phyloP scores from a whole-genome alignment of 768 basidiomycete species.

The Postia placenta region DNA sequence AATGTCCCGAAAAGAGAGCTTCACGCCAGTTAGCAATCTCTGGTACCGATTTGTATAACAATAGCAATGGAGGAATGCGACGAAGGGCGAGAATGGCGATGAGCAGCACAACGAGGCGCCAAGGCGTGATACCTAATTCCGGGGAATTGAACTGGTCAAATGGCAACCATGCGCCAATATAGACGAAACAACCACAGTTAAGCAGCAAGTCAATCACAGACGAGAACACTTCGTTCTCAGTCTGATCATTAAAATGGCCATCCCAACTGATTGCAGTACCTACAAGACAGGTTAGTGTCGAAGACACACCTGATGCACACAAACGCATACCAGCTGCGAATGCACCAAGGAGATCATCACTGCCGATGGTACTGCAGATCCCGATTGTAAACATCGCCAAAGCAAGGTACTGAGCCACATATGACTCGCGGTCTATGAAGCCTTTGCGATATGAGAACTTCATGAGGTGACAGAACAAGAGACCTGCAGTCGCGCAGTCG shows the following conservation, averaged over 20 bases:
- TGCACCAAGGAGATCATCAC: slow-evolving; percentile 83
- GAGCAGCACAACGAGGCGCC: slow-evolving; percentile 65
- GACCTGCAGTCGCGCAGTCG: slow-evolving; percentile 34
- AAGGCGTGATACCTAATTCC: slow-evolving; percentile 57
- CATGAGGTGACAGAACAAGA: slow-evolving; percentile 69
- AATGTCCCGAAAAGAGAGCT: slow-evolving; percentile 89
- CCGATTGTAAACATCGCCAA: slow-evolving; percentile 72
- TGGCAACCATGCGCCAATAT: slow-evolving; percentile 84
- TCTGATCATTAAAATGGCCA: slow-evolving; percentile 72
- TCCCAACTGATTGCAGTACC: slow-evolving; percentile 93
- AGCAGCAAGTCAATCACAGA: slow-evolving; percentile 86
- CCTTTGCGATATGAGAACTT: slow-evolving; percentile 55
- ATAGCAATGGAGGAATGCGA: slow-evolving; percentile 72
- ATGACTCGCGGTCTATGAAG: slow-evolving; percentile 77
- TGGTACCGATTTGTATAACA: slow-evolving; percentile 79
- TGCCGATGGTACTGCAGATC: slow-evolving; percentile 73
- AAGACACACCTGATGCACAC: no score
- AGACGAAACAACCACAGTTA: slow-evolving; percentile 76
- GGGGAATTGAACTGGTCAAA: slow-evolving; percentile 52
- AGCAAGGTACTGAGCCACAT: slow-evolving; percentile 78
- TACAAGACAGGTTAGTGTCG: slow-evolving; percentile 14
- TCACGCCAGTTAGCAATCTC: slow-evolving; percentile 83
- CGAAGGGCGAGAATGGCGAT: slow-evolving; percentile 67
- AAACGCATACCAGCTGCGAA: slow-evolving; percentile 65
- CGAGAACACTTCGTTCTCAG: slow-evolving; percentile 82